phyloP scores from a whole-genome alignment of 2,329 filamentous ascomycete species.

The Fusarium sp. region DNA sequence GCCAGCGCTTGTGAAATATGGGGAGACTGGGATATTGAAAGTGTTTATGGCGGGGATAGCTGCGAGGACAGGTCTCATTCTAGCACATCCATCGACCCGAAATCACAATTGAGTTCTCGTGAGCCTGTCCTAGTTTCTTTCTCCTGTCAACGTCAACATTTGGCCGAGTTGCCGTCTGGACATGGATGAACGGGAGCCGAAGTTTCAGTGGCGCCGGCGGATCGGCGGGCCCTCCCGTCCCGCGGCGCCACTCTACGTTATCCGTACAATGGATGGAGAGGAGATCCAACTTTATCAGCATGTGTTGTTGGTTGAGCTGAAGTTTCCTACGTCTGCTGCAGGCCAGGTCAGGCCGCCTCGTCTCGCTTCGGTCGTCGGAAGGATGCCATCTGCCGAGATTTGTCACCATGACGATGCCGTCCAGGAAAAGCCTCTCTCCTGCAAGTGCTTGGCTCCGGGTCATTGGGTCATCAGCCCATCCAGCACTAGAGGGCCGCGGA shows the following conservation, averaged over 20 bases:
- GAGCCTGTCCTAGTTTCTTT: neutral
- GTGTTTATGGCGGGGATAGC: neutral
- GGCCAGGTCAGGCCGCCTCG: neutral
- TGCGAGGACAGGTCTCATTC: neutral
- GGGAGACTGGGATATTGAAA: neutral
- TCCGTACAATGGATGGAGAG: neutral
- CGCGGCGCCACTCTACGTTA: constrained; percentile 33
- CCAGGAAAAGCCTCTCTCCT: constrained; percentile 6
- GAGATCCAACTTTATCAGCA: constrained; percentile 12
- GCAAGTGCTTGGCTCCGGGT: constrained; percentile 9
- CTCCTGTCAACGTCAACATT: neutral
- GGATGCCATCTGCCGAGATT: constrained; percentile 6
- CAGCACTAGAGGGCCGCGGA: constrained; percentile 37
- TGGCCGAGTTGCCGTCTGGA: constrained; percentile 6
- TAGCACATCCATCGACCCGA: neutral
- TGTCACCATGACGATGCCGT: constrained; percentile 25
- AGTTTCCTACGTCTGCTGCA: neutral
- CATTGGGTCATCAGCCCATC: constrained; percentile 31
- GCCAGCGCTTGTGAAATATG: neutral
- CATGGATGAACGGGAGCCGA: constrained; percentile 14
- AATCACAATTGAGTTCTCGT: neutral
- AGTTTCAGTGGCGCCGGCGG: constrained; percentile 27
- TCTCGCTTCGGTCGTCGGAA: neutral
- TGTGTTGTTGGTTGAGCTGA: neutral
- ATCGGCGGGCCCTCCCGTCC: constrained; percentile 27